Evolutionary conservation across 1,284 basidiomycete genomes (phyloP), one percentile per base, ranked within the genome.

Genomic region (Spongispora temasekensis): DNA sequence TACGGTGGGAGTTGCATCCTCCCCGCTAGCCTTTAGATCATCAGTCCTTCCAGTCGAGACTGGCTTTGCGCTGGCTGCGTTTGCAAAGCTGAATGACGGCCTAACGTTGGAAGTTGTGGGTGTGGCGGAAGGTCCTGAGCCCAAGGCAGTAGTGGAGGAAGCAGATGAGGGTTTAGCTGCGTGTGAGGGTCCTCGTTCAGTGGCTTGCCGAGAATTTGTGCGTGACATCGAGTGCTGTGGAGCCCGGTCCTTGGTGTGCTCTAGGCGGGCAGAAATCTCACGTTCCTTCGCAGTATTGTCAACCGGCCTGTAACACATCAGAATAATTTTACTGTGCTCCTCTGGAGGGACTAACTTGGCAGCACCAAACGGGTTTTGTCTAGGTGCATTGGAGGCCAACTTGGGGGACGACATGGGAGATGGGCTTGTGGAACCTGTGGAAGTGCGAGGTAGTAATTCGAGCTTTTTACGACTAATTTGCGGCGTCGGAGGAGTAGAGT

Each of bases 301-400:
- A 34, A 98, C 90, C 15, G 96, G 95, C 69, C 92, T 94, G 46
- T 35, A 31, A 53, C 23, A 17, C 62, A 46, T 64, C 27, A 64
- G 61, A 54, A 60, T 23, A 21, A 50, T 46, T 48, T 55, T 34
- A 54, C 58, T 31, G 40, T 21, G 57, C 53, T 58, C 6, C 40
- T 28, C 59, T 19, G 57, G 55, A 48, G 56, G 35, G 28, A 72
- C 84, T 62, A 68, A 92, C 90, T 78, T 89, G 44, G 97, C 97
- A 56, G 84, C 82, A 59, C 97, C 97, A 73, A 98, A 98, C 2
- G 96, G 95, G 71, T 85, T 93, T 55, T 81, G 75, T 61, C 77
- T 73, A 50, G 76, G 63, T 40, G 81, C 76, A 19, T 82, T 74
- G 28, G 74, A 70, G 5, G 79, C 78, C 67, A 90, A 83, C 73